Evolutionary conservation across 2,329 filamentous ascomycete genomes (phyloP), one percentile per base, ranked within the genome.

Genomic region (Aspergillus sp.): DNA sequence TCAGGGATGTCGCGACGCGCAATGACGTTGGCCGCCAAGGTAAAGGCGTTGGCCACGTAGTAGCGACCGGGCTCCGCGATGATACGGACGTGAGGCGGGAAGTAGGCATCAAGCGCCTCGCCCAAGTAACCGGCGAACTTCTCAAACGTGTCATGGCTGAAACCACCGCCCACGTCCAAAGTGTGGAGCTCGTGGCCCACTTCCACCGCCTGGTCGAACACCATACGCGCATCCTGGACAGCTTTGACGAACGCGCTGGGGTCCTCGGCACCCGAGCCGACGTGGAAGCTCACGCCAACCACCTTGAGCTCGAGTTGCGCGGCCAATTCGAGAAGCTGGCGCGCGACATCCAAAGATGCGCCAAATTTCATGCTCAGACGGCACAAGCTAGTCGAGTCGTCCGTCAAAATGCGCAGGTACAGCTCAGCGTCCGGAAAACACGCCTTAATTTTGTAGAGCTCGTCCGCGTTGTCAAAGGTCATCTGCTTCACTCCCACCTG

Each of bases 381-480:
- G 76, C 93, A 97, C 60, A 97, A 73, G 69, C 89, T 95, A 53
- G 88, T 89, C 41, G 90, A 94, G 69, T 98, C 93, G 66, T 98
- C 93, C 51, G 93, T 98, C 66, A 90, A 78, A 73, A 98, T 98
- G 61, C 93, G 90, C 52, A 98, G 78, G 71, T 86, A 95, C 38
- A 98, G 83, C 74, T 96, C 88, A 23, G 93, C 93, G 43, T 82
- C 83, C 2, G 93, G 91, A 65, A 81, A 96, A 60, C 93, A 81
- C 70, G 89, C 86, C 71, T 94, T 93, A 70, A 95, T 91, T 80
- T 98, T 98, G 81, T 91, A 89, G 45, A 98, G 81, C 78, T 98
- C 93, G 69, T 98, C 93, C 67, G 86, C 83, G 62, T 98, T 98
- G 80, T 98, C 93, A 66, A 98, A 97, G 2, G 93, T 98, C 91